Evolutionary conservation across 2,329 filamentous ascomycete species (phyloP).

Genomic region (Aspergillus felis): DNA sequence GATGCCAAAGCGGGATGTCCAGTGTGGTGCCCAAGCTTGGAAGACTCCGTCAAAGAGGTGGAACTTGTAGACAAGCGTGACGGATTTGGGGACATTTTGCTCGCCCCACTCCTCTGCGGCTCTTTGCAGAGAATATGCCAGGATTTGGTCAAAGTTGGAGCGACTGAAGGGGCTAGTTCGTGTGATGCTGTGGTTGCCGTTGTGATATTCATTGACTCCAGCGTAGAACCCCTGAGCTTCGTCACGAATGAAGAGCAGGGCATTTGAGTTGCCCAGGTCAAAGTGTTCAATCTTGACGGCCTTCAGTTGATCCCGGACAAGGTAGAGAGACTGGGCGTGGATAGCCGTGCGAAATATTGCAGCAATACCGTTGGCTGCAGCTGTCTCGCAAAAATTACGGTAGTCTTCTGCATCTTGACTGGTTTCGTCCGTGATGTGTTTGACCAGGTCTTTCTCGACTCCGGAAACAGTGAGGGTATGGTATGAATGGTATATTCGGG

Average conservation of each 20-base stretch:
- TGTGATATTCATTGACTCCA: neutral
- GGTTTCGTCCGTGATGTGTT: neutral
- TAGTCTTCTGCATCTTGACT: neutral
- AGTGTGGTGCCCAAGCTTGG: constrained; percentile 1
- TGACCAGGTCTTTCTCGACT: neutral
- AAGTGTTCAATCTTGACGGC: constrained; percentile 3
- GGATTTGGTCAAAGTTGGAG: neutral
- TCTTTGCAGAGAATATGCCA: neutral
- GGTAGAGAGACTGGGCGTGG: neutral
- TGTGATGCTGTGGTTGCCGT: neutral
- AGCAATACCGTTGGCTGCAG: neutral
- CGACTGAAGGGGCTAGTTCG: constrained; percentile 1
- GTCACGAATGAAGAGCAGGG: neutral
- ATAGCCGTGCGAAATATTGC: constrained; percentile 4
- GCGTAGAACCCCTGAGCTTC: constrained; percentile 4
- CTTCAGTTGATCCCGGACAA: neutral
- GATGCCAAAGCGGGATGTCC: neutral
- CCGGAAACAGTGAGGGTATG: constrained; percentile 2
- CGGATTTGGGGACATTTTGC: neutral
- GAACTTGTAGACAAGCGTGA: constrained; percentile 4
- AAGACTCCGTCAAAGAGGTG: constrained; percentile 4
- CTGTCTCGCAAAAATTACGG: neutral
- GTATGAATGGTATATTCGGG: constrained; percentile 1
- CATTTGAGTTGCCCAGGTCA: neutral
- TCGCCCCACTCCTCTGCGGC: neutral